These are phyloP conservation scores for Yamadazyma siamensis DNA, from an alignment of 1,139 yeast genomes.

Conservation along the genomic window DNA sequence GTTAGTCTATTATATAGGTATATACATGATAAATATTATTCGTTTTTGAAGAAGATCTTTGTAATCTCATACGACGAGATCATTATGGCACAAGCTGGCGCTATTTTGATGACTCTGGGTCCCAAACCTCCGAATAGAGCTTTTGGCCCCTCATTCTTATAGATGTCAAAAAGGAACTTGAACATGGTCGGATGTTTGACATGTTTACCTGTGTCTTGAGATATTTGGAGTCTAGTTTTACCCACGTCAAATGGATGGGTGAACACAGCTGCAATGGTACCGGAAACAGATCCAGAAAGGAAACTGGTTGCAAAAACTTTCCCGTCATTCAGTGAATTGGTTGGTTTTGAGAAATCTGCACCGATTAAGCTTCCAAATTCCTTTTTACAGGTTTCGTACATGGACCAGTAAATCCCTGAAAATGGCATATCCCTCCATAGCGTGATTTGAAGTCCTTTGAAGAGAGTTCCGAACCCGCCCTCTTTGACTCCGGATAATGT, in stretches of 20 bases:
- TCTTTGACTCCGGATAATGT: slow-evolving; percentile 49
- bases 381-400: slow-evolving; percentile 55
- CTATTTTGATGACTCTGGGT: slow-evolving; percentile 86
- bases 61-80: slow-evolving; percentile 92
- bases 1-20: no score
- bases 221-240: slow-evolving; percentile 84
- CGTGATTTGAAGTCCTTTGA: slow-evolving; percentile 83
- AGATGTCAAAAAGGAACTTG: slow-evolving; percentile 57
- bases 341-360: slow-evolving; percentile 20
- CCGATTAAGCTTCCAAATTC: slow-evolving; percentile 21
- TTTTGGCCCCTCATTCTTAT: slow-evolving; percentile 65
- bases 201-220: slow-evolving; percentile 22
- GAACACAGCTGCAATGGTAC: slow-evolving; percentile 76
- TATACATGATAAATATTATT: no score
- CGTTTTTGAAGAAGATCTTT: slow-evolving; percentile 48
- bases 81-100: slow-evolving; percentile 99
- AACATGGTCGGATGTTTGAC: slow-evolving; percentile 51
- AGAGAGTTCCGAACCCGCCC: slow-evolving; percentile 64
- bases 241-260: slow-evolving; percentile 98
- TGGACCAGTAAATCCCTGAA: slow-evolving; percentile 92
- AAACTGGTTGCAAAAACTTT: slow-evolving; percentile 71
- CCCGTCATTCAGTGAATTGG: slow-evolving; percentile 32
- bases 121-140: slow-evolving; percentile 82
- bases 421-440: slow-evolving; percentile 98
- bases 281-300: slow-evolving; percentile 80